Percentiles rank a stretch among this genome's conserved stretches.
Evolutionary conservation across 1,284 basidiomycete species (phyloP).

Genomic region (Hortiboletus rubellus): DNA sequence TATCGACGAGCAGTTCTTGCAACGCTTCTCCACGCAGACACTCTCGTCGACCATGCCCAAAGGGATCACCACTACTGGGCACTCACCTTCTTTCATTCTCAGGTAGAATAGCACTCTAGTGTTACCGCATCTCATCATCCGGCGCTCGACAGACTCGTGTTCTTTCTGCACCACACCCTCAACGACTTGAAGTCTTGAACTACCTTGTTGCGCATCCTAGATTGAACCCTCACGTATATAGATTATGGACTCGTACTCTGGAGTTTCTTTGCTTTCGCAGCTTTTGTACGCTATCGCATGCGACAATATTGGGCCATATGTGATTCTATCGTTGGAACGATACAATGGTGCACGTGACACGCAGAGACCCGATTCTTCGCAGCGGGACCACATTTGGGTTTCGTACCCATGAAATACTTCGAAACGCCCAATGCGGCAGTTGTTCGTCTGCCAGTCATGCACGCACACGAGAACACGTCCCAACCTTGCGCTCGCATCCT

Average conservation of each 20-base stretch:
- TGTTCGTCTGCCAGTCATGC: neutral
- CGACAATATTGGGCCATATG: slow-evolving; percentile 14
- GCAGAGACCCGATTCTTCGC: neutral
- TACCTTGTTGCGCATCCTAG: slow-evolving; percentile 21
- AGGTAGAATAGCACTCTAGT: slow-evolving; percentile 29
- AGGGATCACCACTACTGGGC: slow-evolving; percentile 1
- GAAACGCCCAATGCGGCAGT: too few relatives aligned
- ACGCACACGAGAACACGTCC: neutral
- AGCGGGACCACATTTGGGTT: neutral
- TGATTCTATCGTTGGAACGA: slow-evolving; percentile 13
- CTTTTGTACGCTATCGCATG: slow-evolving; percentile 28
- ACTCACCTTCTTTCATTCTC: slow-evolving; percentile 29
- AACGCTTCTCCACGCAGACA: slow-evolving; percentile 45
- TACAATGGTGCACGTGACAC: slow-evolving; percentile 13
- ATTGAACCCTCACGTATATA: slow-evolving; percentile 32
- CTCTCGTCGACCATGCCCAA: slow-evolving; percentile 26
- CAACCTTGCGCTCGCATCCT: slow-evolving; percentile 32
- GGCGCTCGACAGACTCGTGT: slow-evolving; percentile 1
- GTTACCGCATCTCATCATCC: neutral
- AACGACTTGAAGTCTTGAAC: slow-evolving; percentile 9
- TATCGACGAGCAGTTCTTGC: slow-evolving; percentile 56
- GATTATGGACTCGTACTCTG: slow-evolving; percentile 30
- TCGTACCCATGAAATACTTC: neutral
- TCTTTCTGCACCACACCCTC: slow-evolving; percentile 6
- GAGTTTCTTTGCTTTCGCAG: slow-evolving; percentile 20